A percentile compares a stretch with the other conserved stretches of the same genome.
Evolutionary conservation across 768 basidiomycete species (phyloP).

Genomic region (Russula vinacea): DNA sequence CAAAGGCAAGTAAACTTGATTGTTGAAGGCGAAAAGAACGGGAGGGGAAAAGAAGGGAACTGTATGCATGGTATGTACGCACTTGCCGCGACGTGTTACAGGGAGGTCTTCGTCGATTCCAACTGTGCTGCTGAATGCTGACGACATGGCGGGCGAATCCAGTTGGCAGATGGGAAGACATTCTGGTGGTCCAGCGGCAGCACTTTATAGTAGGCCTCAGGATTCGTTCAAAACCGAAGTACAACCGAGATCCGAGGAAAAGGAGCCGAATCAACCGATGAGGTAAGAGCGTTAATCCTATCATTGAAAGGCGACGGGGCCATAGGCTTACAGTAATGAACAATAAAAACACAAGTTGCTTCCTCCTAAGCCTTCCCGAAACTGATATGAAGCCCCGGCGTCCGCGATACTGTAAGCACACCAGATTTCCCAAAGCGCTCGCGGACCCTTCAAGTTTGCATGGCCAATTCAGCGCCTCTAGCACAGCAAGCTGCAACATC

Average conservation of each 20-base stretch:
- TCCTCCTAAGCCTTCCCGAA: too few relatives aligned
- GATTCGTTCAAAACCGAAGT: too few relatives aligned
- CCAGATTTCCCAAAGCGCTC: background rate
- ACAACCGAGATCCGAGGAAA: too few relatives aligned
- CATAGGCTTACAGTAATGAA: background rate
- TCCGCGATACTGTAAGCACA: too few relatives aligned
- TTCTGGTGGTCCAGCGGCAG: background rate
- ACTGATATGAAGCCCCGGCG: too few relatives aligned
- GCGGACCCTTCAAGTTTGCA: background rate
- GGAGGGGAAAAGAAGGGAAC: too few relatives aligned
- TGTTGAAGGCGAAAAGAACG: background rate
- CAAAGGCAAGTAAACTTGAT: background rate
- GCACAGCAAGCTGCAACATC: too few relatives aligned
- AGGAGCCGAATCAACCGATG: too few relatives aligned
- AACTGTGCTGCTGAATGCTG: background rate
- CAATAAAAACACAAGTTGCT: too few relatives aligned
- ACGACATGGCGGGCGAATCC: background rate
- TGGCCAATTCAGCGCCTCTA: background rate
- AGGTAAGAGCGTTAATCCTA: too few relatives aligned
- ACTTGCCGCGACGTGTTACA: conserved; percentile 12
- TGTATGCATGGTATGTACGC: background rate
- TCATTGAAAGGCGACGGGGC: too few relatives aligned
- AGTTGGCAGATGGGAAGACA: background rate
- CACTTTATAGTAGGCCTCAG: background rate
- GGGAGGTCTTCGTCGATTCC: conserved; percentile 17